These are phyloP conservation scores for Lunularia cruciata DNA, from an alignment of 225 moss, liverwort and hornwort genomes.

Conservation along the genomic window DNA sequence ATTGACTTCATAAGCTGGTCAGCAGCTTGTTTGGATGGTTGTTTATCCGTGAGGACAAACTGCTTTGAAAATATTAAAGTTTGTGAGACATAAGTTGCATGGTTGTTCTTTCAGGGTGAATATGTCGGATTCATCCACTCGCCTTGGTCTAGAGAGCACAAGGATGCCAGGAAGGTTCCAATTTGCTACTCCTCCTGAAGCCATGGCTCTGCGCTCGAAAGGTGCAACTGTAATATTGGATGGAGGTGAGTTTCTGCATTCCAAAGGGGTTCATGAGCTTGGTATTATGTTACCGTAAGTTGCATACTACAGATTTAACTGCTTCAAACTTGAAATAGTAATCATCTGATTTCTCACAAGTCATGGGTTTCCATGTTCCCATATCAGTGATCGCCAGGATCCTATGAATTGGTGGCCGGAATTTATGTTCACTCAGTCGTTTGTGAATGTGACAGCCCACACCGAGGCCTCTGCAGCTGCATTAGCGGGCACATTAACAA, in stretches of 20 bases:
- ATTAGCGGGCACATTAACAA: conserved; percentile 63
- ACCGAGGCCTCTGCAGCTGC: conserved; percentile 74
- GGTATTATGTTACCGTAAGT: not conserved
- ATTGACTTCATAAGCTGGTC: not conserved
- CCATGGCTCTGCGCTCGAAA: conserved; percentile 53
- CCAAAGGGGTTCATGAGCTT: not conserved
- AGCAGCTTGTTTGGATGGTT: too few relatives aligned
- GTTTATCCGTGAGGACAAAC: too few relatives aligned
- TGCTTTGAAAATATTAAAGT: too few relatives aligned
- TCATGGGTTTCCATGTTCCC: too few relatives aligned
- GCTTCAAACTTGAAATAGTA: not conserved
- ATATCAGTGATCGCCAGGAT: too few relatives aligned
- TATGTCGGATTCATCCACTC: conserved; percentile 74
- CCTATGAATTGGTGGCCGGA: too few relatives aligned
- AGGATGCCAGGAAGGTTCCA: conserved; percentile 80
- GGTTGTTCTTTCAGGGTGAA: conserved; percentile 55
- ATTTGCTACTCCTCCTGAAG: conserved; percentile 46
- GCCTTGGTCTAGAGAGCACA: conserved; percentile 67
- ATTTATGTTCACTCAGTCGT: not conserved
- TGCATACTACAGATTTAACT: not conserved
- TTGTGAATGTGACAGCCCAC: conserved; percentile 56
- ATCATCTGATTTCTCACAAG: not conserved
- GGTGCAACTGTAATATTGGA: conserved; percentile 71
- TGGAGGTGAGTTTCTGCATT: conserved; percentile 57
- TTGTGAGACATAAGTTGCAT: too few relatives aligned